phyloP scores from a whole-genome alignment of 257 asterid species.

The Lithospermum erythrorhizon region DNA sequence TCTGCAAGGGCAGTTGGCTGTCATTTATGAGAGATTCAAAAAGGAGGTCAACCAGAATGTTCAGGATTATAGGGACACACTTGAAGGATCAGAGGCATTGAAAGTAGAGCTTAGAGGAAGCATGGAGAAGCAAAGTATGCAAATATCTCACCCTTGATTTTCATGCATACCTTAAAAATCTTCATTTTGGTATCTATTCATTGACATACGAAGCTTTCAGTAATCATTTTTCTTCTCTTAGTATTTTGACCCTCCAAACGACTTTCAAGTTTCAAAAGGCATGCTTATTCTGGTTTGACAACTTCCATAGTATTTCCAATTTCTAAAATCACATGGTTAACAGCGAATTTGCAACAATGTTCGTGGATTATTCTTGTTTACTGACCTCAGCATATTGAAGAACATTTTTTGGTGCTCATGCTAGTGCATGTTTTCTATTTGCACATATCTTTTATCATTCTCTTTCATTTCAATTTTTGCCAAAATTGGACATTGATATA shows the following conservation, averaged over 20 bases:
- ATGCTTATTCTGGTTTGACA: no score
- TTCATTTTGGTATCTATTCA: no score
- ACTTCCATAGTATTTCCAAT: neutral
- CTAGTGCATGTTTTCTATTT: no score
- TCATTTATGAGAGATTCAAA: slow-evolving; percentile 52
- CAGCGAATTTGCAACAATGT: neutral
- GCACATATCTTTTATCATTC: no score
- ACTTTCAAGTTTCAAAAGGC: no score
- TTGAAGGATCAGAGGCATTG: slow-evolving; percentile 69
- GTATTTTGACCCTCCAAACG: no score
- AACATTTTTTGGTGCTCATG: neutral
- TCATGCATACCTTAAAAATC: neutral
- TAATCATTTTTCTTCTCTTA: no score
- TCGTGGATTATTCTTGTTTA: neutral
- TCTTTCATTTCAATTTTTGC: no score
- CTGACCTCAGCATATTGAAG: neutral
- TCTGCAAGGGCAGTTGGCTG: slow-evolving; percentile 56
- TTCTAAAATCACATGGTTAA: neutral
- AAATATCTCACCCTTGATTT: slow-evolving; percentile 3
- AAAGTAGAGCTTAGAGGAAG: slow-evolving; percentile 53
- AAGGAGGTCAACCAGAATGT: slow-evolving; percentile 58
- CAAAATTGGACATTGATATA: no score
- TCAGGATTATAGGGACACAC: slow-evolving; percentile 38
- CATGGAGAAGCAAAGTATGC: slow-evolving; percentile 65
- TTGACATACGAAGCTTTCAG: no score